Conservation (phyloP, 2,329 filamentous ascomycete species). For the Monilinia vaccinii-corymbosi region DNA sequence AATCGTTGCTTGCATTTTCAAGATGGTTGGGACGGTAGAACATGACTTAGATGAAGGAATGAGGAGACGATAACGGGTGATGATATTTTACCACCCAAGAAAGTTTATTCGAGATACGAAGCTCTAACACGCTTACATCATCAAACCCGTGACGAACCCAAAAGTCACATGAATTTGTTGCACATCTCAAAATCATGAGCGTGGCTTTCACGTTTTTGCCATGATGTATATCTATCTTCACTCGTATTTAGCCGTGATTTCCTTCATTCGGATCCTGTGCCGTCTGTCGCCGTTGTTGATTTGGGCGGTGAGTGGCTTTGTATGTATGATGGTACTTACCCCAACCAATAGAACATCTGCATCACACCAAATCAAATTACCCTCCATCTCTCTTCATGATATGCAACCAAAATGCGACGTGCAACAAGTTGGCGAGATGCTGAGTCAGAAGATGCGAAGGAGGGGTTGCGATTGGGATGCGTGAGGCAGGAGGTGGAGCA, state of each 20-base stretch:
- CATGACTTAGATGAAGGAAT: too few species aligned
- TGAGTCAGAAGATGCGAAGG: too few species aligned
- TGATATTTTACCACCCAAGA: too few species aligned
- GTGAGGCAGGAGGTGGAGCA: background rate
- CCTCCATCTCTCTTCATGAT: background rate
- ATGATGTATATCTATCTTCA: background rate
- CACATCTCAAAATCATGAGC: constrained; percentile 5
- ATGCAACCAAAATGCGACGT: constrained; percentile 9
- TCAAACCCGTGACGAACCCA: background rate
- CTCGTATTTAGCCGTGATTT: too few species aligned
- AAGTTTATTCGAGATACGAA: too few species aligned
- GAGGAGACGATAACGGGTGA: too few species aligned
- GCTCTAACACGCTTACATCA: constrained; percentile 7
- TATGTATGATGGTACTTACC: too few species aligned
- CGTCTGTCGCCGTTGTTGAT: too few species aligned
- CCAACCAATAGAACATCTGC: too few species aligned
- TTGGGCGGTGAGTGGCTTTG: too few species aligned
- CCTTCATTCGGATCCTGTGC: too few species aligned
- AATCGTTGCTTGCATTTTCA: background rate
- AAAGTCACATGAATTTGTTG: background rate
- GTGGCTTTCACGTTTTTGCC: constrained; percentile 12
- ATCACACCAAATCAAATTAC: too few species aligned
- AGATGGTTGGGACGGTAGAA: background rate
- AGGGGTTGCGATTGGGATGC: background rate
- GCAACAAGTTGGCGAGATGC: background rate